These are phyloP conservation scores for Chimonanthus salicifolius DNA, from an alignment of 164 flowering plant species.

Conservation along the genomic window DNA sequence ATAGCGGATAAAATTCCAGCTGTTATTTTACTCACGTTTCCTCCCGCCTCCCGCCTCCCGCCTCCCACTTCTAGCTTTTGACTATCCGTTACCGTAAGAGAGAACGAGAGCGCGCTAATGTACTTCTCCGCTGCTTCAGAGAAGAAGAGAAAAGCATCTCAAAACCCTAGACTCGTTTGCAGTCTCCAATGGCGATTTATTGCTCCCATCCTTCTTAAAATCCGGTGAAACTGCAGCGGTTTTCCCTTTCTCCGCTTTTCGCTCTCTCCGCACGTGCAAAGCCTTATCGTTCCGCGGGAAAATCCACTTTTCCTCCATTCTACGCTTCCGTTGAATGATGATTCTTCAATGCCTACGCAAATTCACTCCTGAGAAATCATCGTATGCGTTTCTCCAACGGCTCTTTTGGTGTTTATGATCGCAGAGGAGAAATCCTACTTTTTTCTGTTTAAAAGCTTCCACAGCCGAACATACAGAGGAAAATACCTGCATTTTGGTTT, in stretches of 20 bases:
- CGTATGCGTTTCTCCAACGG: slow-evolving; percentile 4
- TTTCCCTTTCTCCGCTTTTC: neutral
- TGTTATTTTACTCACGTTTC: too few relatives aligned
- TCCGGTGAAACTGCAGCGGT: neutral
- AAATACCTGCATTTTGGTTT: neutral
- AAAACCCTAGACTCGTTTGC: too few relatives aligned
- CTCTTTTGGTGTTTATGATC: too few relatives aligned
- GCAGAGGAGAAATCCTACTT: neutral
- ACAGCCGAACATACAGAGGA: neutral
- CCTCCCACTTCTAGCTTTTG: too few relatives aligned
- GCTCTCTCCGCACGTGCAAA: neutral
- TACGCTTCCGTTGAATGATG: neutral
- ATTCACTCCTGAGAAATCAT: neutral
- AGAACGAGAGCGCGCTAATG: too few relatives aligned
- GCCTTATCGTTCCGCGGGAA: neutral
- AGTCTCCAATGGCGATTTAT: too few relatives aligned
- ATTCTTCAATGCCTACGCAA: neutral
- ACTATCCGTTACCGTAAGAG: too few relatives aligned
- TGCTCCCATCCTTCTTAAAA: too few relatives aligned
- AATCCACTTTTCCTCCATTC: neutral
- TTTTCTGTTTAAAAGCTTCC: neutral
- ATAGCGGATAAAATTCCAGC: too few relatives aligned
- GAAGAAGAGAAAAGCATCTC: too few relatives aligned
- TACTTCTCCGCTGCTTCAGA: too few relatives aligned
- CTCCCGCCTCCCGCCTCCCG: too few relatives aligned